Percentiles rank a stretch among this genome's conserved stretches.
Evolutionary conservation across 345 rosid species (phyloP).

Genomic region (Iberis pinnata): DNA sequence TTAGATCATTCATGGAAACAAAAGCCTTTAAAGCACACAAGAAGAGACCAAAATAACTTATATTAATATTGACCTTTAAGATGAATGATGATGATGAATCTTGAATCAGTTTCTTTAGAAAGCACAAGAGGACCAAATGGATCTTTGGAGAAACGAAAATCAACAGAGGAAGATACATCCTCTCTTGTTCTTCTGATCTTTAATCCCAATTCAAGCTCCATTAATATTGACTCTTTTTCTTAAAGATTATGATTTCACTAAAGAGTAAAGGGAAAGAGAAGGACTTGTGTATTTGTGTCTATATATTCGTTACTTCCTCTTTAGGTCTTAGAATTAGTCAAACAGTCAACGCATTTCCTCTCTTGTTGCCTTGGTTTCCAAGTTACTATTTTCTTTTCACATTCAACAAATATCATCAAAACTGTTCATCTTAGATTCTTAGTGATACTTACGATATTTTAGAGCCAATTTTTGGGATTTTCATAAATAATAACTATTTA

Average conservation of each 20-base stretch:
- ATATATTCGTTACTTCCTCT: slow-evolving; percentile 56
- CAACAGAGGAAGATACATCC: slow-evolving; percentile 43
- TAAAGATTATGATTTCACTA: not conserved
- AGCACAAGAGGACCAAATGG: slow-evolving; percentile 48
- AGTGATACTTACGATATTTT: too few species aligned
- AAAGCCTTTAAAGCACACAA: not conserved
- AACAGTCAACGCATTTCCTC: slow-evolving; percentile 21
- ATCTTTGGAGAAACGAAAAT: slow-evolving; percentile 46
- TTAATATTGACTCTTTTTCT: slow-evolving; percentile 10
- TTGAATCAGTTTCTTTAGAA: slow-evolving; percentile 60
- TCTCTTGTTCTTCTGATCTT: slow-evolving; percentile 65
- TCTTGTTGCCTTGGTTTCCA: slow-evolving; percentile 13
- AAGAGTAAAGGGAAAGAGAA: slow-evolving; percentile 36
- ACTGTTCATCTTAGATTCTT: not conserved
- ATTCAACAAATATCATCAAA: not conserved
- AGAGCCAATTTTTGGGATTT: too few species aligned
- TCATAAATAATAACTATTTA: too few species aligned
- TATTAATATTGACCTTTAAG: slow-evolving; percentile 46
- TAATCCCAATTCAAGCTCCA: slow-evolving; percentile 83
- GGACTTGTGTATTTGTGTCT: not conserved
- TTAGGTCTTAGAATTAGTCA: slow-evolving; percentile 12
- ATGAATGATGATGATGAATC: slow-evolving; percentile 59
- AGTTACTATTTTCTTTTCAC: slow-evolving; percentile 19
- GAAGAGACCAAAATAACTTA: not conserved
- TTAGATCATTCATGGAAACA: not conserved